phyloP scores from a whole-genome alignment of 2,329 filamentous ascomycete species.

The Diaporthe sp. region DNA sequence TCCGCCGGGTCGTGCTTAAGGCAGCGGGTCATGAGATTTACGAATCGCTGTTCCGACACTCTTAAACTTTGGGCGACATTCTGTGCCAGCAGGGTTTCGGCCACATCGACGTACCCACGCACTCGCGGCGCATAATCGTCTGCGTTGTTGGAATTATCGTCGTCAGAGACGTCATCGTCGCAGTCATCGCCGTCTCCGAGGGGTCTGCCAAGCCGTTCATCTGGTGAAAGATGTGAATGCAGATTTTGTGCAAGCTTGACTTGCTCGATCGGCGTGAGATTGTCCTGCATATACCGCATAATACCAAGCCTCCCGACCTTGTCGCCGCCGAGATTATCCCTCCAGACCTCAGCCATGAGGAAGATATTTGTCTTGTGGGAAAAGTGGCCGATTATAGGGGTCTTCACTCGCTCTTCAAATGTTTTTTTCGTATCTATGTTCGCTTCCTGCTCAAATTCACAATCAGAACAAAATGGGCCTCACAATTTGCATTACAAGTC shows the following conservation, averaged over 20 bases:
- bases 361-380: not conserved
- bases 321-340: not conserved
- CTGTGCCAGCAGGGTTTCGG: not conserved
- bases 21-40: not conserved
- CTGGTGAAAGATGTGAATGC: not conserved
- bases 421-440: not conserved
- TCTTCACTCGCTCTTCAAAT: not conserved
- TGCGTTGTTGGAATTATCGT: not conserved
- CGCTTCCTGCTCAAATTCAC: not conserved
- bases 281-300: constrained; percentile 5
- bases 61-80: not conserved
- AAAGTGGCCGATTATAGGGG: not conserved
- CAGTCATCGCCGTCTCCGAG: not conserved
- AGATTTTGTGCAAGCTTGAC: not conserved
- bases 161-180: not conserved
- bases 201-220: not conserved
- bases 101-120: constrained; percentile 15
- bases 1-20: not conserved
- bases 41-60: constrained; percentile 20
- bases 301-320: not conserved
- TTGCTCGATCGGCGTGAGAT: not conserved
- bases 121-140: not conserved
- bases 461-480: not conserved
- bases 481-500: not conserved
- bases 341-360: not conserved